A percentile compares a stretch with the other conserved stretches of the same genome.
phyloP scores from a whole-genome alignment of 345 rosid species.

The Aquilaria sinensis region DNA sequence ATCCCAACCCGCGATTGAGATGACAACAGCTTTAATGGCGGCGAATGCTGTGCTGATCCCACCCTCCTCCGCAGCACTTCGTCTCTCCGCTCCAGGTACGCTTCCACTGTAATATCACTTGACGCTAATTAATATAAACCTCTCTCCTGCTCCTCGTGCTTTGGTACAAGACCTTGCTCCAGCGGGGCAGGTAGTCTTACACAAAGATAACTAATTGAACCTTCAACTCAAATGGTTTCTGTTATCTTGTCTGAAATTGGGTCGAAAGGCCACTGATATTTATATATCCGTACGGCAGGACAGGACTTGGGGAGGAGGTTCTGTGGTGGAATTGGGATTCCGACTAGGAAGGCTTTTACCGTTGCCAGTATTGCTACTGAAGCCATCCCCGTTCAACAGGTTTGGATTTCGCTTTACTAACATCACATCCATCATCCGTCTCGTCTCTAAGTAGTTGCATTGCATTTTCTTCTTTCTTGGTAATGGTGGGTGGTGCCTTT shows the following conservation, averaged over 20 bases:
- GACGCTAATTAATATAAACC: too few relatives aligned
- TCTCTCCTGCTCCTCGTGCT: too few relatives aligned
- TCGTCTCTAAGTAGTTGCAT: slow-evolving; percentile 2
- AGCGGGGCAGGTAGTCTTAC: not conserved
- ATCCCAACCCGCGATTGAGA: too few relatives aligned
- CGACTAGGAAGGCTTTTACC: slow-evolving; percentile 40
- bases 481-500: slow-evolving; percentile 7
- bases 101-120: too few relatives aligned
- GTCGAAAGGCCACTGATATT: not conserved
- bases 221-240: slow-evolving; percentile 6
- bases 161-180: too few relatives aligned
- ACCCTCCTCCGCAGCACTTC: too few relatives aligned
- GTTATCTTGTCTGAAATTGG: slow-evolving; percentile 1
- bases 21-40: too few relatives aligned
- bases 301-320: slow-evolving; percentile 31
- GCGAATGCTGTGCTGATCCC: too few relatives aligned
- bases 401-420: slow-evolving; percentile 13
- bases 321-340: slow-evolving; percentile 40
- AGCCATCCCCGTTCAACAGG: slow-evolving; percentile 65
- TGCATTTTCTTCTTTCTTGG: not conserved
- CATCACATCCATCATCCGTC: not conserved
- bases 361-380: slow-evolving; percentile 76
- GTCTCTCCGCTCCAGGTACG: too few relatives aligned
- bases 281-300: slow-evolving; percentile 33
- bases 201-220: not conserved